These are phyloP conservation scores for Alternaria metachromatica DNA, from an alignment of 2,329 filamentous ascomycete genomes.

Conservation along the genomic window DNA sequence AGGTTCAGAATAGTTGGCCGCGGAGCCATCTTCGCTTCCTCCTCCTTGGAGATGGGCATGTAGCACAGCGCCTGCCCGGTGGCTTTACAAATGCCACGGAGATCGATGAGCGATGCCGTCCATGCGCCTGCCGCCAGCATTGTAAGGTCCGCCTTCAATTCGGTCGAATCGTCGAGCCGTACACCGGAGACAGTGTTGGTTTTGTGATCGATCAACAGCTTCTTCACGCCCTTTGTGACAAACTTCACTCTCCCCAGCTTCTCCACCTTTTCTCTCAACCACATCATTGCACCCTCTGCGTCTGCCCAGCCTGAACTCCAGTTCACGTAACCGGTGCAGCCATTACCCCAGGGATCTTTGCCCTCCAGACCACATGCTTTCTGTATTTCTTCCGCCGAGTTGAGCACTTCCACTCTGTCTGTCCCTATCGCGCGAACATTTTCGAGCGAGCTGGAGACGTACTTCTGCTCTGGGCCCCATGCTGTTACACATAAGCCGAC, in stretches of 20 bases:
- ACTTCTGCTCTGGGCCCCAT: conserved; percentile 55
- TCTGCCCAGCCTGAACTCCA: conserved; percentile 80
- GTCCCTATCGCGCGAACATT: conserved; percentile 43
- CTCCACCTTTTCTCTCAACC: conserved; percentile 63
- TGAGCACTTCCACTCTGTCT: conserved; percentile 51
- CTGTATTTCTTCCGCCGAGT: conserved; percentile 48
- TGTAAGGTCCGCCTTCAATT: conserved; percentile 71
- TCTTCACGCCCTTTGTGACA: conserved; percentile 57
- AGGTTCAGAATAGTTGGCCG: conserved; percentile 79
- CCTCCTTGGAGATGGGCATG: conserved; percentile 72
- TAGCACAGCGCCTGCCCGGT: conserved; percentile 85
- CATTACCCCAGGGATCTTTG: conserved; percentile 47
- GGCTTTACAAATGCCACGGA: conserved; percentile 76
- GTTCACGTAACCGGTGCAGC: conserved; percentile 76
- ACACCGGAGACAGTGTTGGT: conserved; percentile 62
- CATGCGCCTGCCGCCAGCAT: conserved; percentile 88
- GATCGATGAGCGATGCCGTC: conserved; percentile 78
- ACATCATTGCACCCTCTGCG: conserved; percentile 73
- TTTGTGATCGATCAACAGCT: conserved; percentile 49
- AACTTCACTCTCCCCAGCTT: conserved; percentile 61
- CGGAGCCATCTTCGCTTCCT: conserved; percentile 68
- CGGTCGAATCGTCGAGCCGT: conserved; percentile 58
- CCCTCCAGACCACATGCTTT: conserved; percentile 53
- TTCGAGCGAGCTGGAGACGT: conserved; percentile 46
- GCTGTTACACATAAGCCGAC: conserved; percentile 71